A percentile compares a stretch with the other conserved stretches of the same genome.
Evolutionary conservation across 2,329 filamentous ascomycete genomes (phyloP).

Genomic region (Plenodomus tracheiphilus): DNA sequence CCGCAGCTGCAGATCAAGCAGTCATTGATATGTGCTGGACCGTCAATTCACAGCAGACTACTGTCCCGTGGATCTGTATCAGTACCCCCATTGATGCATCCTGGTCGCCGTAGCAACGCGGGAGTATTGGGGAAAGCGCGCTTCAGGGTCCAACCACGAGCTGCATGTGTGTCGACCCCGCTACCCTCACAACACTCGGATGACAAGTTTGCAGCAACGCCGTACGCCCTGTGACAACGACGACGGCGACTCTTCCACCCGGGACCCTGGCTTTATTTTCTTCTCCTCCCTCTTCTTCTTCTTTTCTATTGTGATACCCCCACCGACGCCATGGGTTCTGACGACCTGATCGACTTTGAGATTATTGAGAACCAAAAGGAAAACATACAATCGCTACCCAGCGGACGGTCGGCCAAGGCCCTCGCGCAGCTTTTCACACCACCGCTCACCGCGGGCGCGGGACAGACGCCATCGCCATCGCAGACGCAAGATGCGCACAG

Average conservation of each 20-base stretch:
- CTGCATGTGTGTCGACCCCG: conserved; percentile 22
- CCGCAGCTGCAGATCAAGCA: too few species aligned
- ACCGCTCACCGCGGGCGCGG: conserved; percentile 51
- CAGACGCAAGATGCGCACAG: conserved; percentile 79
- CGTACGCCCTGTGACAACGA: conserved; percentile 21
- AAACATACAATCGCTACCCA: conserved; percentile 92
- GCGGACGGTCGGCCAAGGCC: conserved; percentile 85
- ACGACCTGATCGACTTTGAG: conserved; percentile 69
- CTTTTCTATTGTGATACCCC: conserved; percentile 29
- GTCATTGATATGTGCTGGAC: too few species aligned
- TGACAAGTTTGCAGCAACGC: conserved; percentile 13
- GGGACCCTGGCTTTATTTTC: background rate
- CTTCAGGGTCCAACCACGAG: conserved; percentile 14
- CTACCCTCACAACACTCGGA: conserved; percentile 8
- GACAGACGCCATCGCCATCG: conserved; percentile 58
- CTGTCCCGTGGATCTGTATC: too few species aligned
- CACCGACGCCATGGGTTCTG: conserved; percentile 46
- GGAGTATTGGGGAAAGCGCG: conserved; percentile 18
- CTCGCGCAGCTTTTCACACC: conserved; percentile 81
- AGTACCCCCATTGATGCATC: too few species aligned
- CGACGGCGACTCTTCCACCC: background rate
- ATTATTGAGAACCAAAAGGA: conserved; percentile 97
- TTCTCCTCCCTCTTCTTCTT: background rate
- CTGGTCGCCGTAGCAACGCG: conserved; percentile 23
- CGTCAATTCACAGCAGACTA: too few species aligned